Conservation (phyloP, 495 filamentous ascomycete species). For the Viridothelium virens region DNA sequence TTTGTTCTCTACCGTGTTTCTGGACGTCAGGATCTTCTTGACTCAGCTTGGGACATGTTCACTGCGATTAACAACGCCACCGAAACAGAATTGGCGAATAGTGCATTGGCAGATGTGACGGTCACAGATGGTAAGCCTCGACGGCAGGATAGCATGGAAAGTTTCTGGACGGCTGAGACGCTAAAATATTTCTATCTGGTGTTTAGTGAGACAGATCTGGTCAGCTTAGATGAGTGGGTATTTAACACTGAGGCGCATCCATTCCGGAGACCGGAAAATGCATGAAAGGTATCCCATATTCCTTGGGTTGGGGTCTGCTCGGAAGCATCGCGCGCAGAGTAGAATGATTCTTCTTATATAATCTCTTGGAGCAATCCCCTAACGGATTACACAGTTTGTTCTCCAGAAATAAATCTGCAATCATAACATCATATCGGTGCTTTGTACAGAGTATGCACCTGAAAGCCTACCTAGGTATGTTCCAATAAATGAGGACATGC, state of each 20-base stretch:
- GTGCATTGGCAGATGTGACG: constrained; percentile 32
- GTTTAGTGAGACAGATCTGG: constrained; percentile 42
- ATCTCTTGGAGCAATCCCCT: too few species aligned
- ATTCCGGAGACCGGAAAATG: constrained; percentile 28
- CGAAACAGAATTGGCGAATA: constrained; percentile 33
- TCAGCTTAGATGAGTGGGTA: constrained; percentile 50
- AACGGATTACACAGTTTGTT: too few species aligned
- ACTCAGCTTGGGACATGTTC: constrained; percentile 74
- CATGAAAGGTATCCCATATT: too few species aligned
- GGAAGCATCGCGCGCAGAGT: too few species aligned
- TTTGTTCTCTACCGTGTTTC: constrained; percentile 73
- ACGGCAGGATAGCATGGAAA: constrained; percentile 36
- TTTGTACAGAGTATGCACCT: too few species aligned
- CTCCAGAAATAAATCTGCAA: too few species aligned
- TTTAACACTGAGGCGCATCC: constrained; percentile 50
- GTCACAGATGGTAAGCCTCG: constrained; percentile 3
- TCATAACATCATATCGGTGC: too few species aligned
- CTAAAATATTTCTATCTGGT: constrained; percentile 50
- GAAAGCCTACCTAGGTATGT: too few species aligned
- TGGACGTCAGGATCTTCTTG: constrained; percentile 55
- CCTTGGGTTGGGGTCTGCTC: too few species aligned
- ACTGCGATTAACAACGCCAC: constrained; percentile 43
- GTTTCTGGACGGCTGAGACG: constrained; percentile 45
- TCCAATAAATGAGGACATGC: too few species aligned
- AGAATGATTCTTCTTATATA: too few species aligned